Conservation (phyloP, 2,329 filamentous ascomycete species). For the Pleomassaria siparia region DNA sequence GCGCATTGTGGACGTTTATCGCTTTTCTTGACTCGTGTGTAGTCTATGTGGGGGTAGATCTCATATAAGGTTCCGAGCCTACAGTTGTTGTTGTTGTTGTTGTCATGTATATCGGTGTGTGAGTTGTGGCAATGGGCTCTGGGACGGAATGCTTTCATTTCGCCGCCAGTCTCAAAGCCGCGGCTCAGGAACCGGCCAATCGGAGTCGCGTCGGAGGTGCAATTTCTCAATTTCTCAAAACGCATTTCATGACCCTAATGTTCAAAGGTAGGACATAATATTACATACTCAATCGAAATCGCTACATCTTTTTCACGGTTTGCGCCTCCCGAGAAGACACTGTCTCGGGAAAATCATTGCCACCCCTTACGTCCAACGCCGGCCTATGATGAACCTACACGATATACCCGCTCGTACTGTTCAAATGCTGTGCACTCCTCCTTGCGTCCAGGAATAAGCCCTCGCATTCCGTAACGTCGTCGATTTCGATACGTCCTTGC, state of each 20-base stretch:
- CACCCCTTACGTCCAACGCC: constrained; percentile 2
- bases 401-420: constrained; percentile 35
- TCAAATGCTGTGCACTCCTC: constrained; percentile 47
- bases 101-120: too few relatives aligned
- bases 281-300: not conserved
- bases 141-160: not conserved
- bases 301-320: not conserved
- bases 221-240: not conserved
- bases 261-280: too few relatives aligned
- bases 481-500: constrained; percentile 51
- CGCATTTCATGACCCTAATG: too few relatives aligned
- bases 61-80: too few relatives aligned
- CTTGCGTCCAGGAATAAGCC: constrained; percentile 52
- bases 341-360: not conserved
- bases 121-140: not conserved
- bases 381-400: constrained; percentile 17
- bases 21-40: not conserved
- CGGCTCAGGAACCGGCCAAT: constrained; percentile 20
- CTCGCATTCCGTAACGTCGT: constrained; percentile 58
- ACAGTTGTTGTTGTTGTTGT: not conserved
- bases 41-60: too few relatives aligned
- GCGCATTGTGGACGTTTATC: constrained; percentile 23
- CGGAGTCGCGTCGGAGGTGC: constrained; percentile 17
- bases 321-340: not conserved
- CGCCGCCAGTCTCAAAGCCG: constrained; percentile 7